Evolutionary conservation across 495 filamentous ascomycete species (phyloP), one percentile per base, ranked within the genome.

Genomic region (Trichoderma virens): DNA sequence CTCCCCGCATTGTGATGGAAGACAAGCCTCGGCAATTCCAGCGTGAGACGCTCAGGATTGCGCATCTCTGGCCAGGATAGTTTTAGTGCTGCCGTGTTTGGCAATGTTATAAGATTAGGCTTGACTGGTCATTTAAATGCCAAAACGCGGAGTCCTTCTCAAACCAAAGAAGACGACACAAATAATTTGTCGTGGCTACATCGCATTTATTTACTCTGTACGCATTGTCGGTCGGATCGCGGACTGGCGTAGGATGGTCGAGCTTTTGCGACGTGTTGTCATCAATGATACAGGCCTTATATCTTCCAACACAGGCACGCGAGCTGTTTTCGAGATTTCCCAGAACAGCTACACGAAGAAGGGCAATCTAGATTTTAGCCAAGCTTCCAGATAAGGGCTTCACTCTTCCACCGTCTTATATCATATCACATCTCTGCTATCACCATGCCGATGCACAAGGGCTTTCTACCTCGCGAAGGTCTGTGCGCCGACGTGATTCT

Each of bases 401-500:
- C n/a, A n/a, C n/a, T n/a, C n/a, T n/a, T n/a, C n/a, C n/a, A n/a
- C n/a, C 34, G 13, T 35, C 34, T 35, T 35, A 13, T n/a, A 35
- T 35, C 6, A 30, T 31, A 25, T 60, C 28, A 60, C 59, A 6
- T 0, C 18, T 27, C 41, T 8, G 0, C 41, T 0, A 31, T 25
- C 70, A 76, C 51, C 1, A 82, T 81, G 78, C 79, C 79, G 20
- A 70, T 81, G 64, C 77, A 80, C 73, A 75, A 75, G 25, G 79
- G 78, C 66, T 67, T 76, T 63, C 72, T 82, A 39, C 78, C 78
- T 34, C 78, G 78, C 54, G 78, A 82, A 70, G 87, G 87, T 51
- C 82, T 90, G 71, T 86, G 84, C 18, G 75, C 77, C 47, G 87
- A 90, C 71, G 80, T 84, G 4, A 38, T 88, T 47, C 72, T 82